phyloP scores from a whole-genome alignment of 176 grass and related monocot genomes.

The Oryza coarctata region DNA sequence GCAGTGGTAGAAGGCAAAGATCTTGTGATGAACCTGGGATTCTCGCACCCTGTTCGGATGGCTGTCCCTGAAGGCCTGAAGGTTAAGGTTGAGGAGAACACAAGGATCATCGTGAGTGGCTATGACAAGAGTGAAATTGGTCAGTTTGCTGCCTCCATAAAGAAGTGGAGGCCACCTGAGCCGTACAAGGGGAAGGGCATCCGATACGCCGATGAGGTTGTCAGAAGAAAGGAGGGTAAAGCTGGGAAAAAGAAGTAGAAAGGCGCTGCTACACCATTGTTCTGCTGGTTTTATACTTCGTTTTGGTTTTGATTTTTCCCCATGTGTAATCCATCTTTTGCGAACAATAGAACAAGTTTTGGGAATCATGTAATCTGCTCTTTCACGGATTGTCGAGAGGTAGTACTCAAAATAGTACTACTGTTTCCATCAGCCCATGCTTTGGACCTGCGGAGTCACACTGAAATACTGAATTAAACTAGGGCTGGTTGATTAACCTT shows the following conservation, averaged over 20 bases:
- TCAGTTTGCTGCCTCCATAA: conserved; percentile 78
- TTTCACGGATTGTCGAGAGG: neutral
- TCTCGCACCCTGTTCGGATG: conserved; percentile 87
- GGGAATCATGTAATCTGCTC: neutral
- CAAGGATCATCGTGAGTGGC: conserved; percentile 75
- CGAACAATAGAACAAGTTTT: neutral
- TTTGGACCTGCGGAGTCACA: neutral
- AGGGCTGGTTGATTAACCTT: neutral
- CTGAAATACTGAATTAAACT: neutral
- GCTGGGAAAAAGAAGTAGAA: conserved; percentile 97
- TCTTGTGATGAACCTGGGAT: conserved; percentile 83
- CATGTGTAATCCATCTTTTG: conserved; percentile 15
- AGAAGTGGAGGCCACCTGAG: conserved; percentile 96
- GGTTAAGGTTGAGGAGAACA: conserved; percentile 94
- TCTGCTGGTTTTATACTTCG: neutral
- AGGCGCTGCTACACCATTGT: neutral
- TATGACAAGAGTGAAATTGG: conserved; percentile 79
- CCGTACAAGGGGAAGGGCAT: conserved; percentile 99
- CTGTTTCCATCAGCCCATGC: neutral
- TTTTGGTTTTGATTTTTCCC: neutral
- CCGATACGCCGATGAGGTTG: conserved; percentile 67
- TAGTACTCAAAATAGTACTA: neutral
- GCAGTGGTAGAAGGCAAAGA: conserved; percentile 75
- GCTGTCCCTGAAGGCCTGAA: conserved; percentile 66
- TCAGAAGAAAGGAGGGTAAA: conserved; percentile 96